Evolutionary conservation across 2,329 filamentous ascomycete species (phyloP).

Genomic region (Sporothrix euskadiensis): DNA sequence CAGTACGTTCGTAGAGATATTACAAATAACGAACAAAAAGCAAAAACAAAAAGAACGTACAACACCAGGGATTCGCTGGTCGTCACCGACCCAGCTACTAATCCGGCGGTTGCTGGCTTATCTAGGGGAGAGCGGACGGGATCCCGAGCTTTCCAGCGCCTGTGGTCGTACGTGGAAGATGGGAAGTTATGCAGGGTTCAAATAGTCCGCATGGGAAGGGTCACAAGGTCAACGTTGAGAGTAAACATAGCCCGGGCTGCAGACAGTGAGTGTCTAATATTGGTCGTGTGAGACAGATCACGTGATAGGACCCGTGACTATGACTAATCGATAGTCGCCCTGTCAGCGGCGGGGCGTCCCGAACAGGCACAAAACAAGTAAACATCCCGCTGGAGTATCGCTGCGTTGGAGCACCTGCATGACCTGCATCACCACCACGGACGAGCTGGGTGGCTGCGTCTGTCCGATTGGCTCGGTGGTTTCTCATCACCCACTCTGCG

Average conservation of each 20-base stretch:
- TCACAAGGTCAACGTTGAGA: not conserved
- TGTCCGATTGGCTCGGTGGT: constrained; percentile 16
- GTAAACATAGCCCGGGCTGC: not conserved
- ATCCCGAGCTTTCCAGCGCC: constrained; percentile 26
- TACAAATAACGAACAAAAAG: not conserved
- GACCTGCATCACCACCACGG: constrained; percentile 9
- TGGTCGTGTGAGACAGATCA: not conserved
- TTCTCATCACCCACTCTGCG: not conserved
- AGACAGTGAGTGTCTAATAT: not conserved
- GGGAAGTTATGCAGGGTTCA: not conserved
- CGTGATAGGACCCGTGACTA: not conserved
- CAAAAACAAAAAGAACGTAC: constrained; percentile 26
- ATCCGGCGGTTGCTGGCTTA: constrained; percentile 27
- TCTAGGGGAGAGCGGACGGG: constrained; percentile 29
- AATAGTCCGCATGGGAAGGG: not conserved
- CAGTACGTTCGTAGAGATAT: not conserved
- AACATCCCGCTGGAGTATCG: constrained; percentile 11
- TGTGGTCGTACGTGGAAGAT: constrained; percentile 24
- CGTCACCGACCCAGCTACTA: constrained; percentile 30
- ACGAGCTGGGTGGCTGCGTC: not conserved
- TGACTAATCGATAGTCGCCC: constrained; percentile 26
- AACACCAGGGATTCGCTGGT: constrained; percentile 29
- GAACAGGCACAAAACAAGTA: constrained; percentile 21
- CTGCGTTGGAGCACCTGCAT: not conserved
- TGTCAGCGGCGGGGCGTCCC: constrained; percentile 22